These are phyloP conservation scores for Pythium aristosporum DNA, from an alignment of 352 stramenopile species.

Conservation along the genomic window DNA sequence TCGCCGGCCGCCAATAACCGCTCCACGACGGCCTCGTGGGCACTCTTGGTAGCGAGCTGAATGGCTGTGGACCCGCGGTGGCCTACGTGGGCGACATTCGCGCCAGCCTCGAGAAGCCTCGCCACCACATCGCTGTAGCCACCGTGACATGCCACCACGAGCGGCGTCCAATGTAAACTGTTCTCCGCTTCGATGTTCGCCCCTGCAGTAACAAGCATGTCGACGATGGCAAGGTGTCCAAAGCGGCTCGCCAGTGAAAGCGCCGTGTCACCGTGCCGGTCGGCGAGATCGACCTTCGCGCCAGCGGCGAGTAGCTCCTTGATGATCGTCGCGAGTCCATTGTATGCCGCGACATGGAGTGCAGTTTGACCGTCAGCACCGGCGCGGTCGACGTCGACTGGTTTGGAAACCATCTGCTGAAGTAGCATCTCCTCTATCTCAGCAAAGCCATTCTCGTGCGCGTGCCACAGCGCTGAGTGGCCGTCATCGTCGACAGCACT, in stretches of 20 bases:
- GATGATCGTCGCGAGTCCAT: neutral
- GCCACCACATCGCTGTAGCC: neutral
- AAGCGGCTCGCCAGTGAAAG: neutral
- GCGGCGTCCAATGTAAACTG: neutral
- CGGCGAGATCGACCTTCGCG: neutral
- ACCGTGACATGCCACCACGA: neutral
- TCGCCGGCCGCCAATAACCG: neutral
- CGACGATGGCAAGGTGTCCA: neutral
- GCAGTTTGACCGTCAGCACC: neutral
- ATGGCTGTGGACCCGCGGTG: neutral
- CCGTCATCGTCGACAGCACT: neutral
- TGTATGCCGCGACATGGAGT: neutral
- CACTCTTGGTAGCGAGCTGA: neutral
- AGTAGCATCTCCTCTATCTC: neutral
- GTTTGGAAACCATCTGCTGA: neutral
- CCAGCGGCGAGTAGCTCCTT: neutral
- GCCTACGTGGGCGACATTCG: neutral
- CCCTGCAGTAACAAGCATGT: neutral
- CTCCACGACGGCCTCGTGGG: conserved; percentile 1
- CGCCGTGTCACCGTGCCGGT: neutral
- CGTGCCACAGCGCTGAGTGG: neutral
- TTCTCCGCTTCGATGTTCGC: neutral
- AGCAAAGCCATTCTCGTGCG: neutral
- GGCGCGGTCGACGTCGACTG: neutral
- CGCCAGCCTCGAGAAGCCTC: neutral